Evolutionary conservation across 148 eudicot genomes (phyloP).

Genomic region (Vaccinium darrowii): DNA sequence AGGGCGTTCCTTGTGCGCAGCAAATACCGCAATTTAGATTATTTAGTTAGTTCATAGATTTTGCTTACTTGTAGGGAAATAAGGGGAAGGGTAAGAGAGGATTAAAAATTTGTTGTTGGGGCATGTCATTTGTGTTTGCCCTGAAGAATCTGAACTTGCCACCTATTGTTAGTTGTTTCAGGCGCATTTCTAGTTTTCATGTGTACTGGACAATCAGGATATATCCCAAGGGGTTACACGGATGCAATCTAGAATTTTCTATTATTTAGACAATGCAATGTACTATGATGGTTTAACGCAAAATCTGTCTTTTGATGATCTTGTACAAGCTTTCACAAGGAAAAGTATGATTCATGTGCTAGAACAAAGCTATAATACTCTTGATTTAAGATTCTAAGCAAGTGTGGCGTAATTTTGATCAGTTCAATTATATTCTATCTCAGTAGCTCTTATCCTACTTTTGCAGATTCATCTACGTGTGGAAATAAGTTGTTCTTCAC

Average conservation of each 20-base stretch:
- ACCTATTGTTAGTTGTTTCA: background rate
- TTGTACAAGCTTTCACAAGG: background rate
- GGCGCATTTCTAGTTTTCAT: background rate
- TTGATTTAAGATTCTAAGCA: slow-evolving; percentile 1
- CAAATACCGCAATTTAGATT: background rate
- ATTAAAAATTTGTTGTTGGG: background rate
- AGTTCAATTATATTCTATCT: background rate
- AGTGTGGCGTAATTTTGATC: slow-evolving; percentile 4
- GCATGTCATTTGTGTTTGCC: background rate
- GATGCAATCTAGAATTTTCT: background rate
- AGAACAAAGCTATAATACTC: background rate
- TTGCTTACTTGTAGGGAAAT: background rate
- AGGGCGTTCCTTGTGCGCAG: background rate
- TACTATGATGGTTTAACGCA: background rate
- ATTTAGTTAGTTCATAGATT: background rate
- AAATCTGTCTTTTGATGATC: background rate
- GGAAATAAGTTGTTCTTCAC: slow-evolving; percentile 7
- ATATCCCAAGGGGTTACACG: background rate
- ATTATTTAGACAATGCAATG: background rate
- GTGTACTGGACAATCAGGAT: background rate
- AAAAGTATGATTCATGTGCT: background rate
- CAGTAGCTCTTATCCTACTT: background rate
- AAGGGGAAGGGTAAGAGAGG: background rate
- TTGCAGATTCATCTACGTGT: slow-evolving; percentile 13
- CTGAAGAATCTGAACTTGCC: background rate